A percentile compares a stretch with the other conserved stretches of the same genome.
These are phyloP conservation scores for Pyrenula aspistea DNA, from an alignment of 495 filamentous ascomycete species.

Conservation along the genomic window DNA sequence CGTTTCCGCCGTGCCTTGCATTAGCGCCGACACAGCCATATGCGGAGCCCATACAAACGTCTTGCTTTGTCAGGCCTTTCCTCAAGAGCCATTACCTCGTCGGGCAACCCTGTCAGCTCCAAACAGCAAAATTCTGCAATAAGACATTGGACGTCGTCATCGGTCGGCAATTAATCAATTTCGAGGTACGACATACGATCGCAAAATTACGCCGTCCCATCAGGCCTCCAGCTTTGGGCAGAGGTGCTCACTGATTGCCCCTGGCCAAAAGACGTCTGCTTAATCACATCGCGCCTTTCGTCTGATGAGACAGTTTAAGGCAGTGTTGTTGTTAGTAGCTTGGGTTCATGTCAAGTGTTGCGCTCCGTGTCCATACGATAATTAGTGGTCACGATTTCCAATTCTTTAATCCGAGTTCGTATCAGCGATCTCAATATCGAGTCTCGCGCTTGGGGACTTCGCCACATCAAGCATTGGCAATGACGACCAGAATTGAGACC, in stretches of 20 bases:
- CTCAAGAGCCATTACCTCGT: too few relatives aligned
- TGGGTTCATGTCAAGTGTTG: background rate
- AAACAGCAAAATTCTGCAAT: too few relatives aligned
- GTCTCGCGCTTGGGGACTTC: background rate
- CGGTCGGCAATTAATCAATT: background rate
- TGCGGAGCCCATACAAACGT: too few relatives aligned
- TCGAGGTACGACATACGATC: background rate
- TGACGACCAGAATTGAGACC: background rate
- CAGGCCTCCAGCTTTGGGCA: too few relatives aligned
- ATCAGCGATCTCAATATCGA: background rate
- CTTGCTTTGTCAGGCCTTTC: too few relatives aligned
- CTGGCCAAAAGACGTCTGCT: too few relatives aligned
- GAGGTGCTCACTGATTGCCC: too few relatives aligned
- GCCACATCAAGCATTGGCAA: background rate
- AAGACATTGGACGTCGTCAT: background rate
- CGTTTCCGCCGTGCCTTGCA: background rate
- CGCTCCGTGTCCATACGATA: background rate
- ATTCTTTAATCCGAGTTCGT: background rate
- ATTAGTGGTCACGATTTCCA: background rate
- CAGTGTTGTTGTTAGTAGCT: too few relatives aligned
- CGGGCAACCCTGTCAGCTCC: background rate
- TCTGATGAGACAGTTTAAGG: too few relatives aligned
- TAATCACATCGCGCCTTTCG: too few relatives aligned
- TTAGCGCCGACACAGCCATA: background rate
- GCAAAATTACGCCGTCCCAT: too few relatives aligned